Percentiles rank a stretch among this genome's conserved stretches.
phyloP scores from a whole-genome alignment of 164 flowering plant genomes.

The Dillenia suffruticosa region DNA sequence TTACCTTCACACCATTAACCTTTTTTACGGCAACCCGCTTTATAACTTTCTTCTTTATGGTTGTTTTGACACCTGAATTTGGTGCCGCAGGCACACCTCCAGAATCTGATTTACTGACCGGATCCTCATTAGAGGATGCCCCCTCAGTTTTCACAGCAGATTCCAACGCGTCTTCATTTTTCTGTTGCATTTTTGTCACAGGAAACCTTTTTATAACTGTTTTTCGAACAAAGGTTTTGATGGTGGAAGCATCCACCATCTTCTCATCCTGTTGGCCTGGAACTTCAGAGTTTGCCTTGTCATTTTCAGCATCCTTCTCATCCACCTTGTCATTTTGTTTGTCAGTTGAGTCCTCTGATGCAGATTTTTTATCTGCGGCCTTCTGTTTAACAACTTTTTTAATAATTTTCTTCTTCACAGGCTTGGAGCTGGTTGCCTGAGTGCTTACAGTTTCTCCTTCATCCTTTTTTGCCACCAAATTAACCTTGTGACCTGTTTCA shows the following conservation, averaged over 20 bases:
- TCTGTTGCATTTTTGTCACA: constrained; percentile 15
- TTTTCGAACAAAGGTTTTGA: constrained; percentile 20
- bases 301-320: constrained; percentile 30
- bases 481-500: constrained; percentile 18
- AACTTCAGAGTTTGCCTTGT: constrained; percentile 23
- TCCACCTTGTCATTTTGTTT: constrained; percentile 27
- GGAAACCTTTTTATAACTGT: constrained; percentile 42
- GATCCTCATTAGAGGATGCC: constrained; percentile 23
- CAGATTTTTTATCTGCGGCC: constrained; percentile 37
- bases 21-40: constrained; percentile 56
- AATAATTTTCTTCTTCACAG: constrained; percentile 64
- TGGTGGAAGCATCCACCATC: constrained; percentile 27
- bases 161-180: constrained; percentile 5
- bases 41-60: constrained; percentile 59
- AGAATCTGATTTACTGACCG: constrained; percentile 28
- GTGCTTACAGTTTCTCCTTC: constrained; percentile 24
- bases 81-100: constrained; percentile 21
- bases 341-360: constrained; percentile 14
- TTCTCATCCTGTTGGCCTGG: constrained; percentile 25
- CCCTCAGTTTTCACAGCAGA: constrained; percentile 29
- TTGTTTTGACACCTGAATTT: constrained; percentile 32
- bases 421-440: constrained; percentile 27
- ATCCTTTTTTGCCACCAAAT: constrained; percentile 23
- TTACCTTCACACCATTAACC: constrained; percentile 18
- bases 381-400: constrained; percentile 65